Conservation (phyloP, 176 grass and related monocot species). For the Sorghum bicolor region Sorghum_bicolor_NCBIv3 NC_012870.2:10661001-10661500, state of each 20-base stretch:
- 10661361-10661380: neutral
- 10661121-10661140: neutral
- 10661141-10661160: neutral
- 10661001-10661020: neutral
- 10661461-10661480: too few relatives aligned
- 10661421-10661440: too few relatives aligned
- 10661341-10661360: neutral
- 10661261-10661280: neutral
- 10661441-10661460: too few relatives aligned
- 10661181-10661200: neutral
- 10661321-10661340: slow-evolving; percentile 11
- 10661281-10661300: neutral
- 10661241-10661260: neutral
- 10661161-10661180: slow-evolving; percentile 19
- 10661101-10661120: neutral
- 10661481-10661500: too few relatives aligned
- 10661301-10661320: neutral
- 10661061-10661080: neutral
- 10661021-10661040: neutral
- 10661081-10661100: neutral
- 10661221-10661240: neutral
- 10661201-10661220: neutral
- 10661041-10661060: neutral
- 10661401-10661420: too few relatives aligned
- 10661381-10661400: neutral